Conservation (phyloP, 2,329 filamentous ascomycete species). For the Lecanicillium sp. region DNA sequence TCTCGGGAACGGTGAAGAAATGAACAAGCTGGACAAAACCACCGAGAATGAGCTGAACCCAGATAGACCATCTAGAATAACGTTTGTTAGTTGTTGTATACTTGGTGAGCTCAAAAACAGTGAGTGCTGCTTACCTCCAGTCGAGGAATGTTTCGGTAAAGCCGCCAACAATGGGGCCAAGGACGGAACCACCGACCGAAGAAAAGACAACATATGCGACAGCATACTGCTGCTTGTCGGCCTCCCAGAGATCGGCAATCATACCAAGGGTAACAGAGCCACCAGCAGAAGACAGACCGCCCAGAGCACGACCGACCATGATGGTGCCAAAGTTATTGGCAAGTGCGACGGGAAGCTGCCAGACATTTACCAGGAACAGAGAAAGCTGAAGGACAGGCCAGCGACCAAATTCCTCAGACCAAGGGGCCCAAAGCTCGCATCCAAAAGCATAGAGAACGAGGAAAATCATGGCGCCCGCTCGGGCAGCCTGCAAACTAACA, state of each 20-base stretch:
- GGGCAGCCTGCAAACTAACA: conserved; percentile 60
- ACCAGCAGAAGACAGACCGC: conserved; percentile 62
- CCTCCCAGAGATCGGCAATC: conserved; percentile 67
- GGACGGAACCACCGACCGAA: conserved; percentile 66
- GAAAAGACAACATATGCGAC: conserved; percentile 72
- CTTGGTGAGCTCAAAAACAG: neutral
- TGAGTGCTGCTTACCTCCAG: conserved; percentile 48
- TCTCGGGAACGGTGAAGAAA: conserved; percentile 66
- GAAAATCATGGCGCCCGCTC: conserved; percentile 70
- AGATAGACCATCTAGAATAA: conserved; percentile 52
- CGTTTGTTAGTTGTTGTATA: conserved; percentile 13
- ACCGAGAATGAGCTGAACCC: conserved; percentile 78
- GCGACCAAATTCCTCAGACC: conserved; percentile 75
- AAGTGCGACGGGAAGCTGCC: conserved; percentile 62
- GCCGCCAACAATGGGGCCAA: conserved; percentile 72
- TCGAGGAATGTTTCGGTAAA: conserved; percentile 59
- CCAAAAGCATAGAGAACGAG: conserved; percentile 75
- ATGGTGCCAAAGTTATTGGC: conserved; percentile 65
- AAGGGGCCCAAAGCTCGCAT: conserved; percentile 82
- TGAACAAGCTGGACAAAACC: conserved; percentile 60
- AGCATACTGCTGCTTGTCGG: conserved; percentile 64
- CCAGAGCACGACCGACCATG: conserved; percentile 61
- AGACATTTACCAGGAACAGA: conserved; percentile 69
- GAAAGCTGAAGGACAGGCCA: conserved; percentile 67
- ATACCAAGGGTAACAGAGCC: conserved; percentile 67